Percentiles rank a stretch among this genome's conserved stretches.
Conservation (phyloP, 176 grass and related monocot species). For the bread wheat (Triticum aestivum) region IWGSC_CS_RefSeq_v2.1 NC_057804.1:659639159-659639658, state of each 20-base stretch:
- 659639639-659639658: background rate
- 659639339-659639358: background rate
- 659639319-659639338: background rate
- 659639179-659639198: background rate
- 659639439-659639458: background rate
- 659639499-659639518: background rate
- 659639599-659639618: background rate
- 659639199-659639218: background rate
- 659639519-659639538: background rate
- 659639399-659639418: too few relatives aligned
- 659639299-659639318: background rate
- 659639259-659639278: background rate
- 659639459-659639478: background rate
- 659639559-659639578: background rate
- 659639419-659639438: background rate
- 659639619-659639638: slow-evolving; percentile 16
- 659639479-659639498: background rate
- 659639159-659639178: background rate
- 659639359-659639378: background rate
- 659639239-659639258: background rate
- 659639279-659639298: background rate
- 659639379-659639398: too few relatives aligned
- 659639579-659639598: background rate
- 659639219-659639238: background rate
- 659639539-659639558: background rate